Base-by-base conservation (phyloP, 768 basidiomycete species). In the Lentinula edodes region DNA sequence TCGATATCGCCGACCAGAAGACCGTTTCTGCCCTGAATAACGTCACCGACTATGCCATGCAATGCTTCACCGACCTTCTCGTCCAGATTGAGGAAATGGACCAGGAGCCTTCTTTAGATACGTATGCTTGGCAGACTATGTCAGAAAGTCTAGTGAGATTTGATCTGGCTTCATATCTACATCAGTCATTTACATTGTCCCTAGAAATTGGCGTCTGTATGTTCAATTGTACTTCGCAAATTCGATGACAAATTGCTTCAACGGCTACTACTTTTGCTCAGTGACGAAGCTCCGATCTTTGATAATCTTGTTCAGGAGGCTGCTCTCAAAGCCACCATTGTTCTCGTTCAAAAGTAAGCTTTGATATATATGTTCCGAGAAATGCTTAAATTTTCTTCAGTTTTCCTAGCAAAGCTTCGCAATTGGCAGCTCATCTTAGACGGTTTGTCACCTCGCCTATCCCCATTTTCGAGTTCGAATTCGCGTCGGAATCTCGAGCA, bases 91-190 rank as follows among this genome's bases (percentile, higher is more conserved):
- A 91, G 68, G 90, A 89, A 63, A 86, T 94, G 85, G 91, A 93
- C 15, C 76, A 78, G 3, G 89, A 91, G 62, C 92, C 90, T 12
- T 81, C 88, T 0, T 67, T 88, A 38, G 93, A 95, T 70, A 91
- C 89, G n/a, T 95, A 93, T 72, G 86, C 90, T 56, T 94, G 89
- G 88, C 93, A 95, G 69, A 94, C 93, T 0, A 88, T 95, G 87
- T 91, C 93, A 9, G 93, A 95, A 70, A 90, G 89, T 65, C 72
- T 95, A 80, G 93, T 92, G 66, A 52, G 84, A 73, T 54, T 28
- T 60, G 57, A 62, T 53, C 1, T 32, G 6, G 5, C 43, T 32
- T 38, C 39, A 32, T 16, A 50, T 52, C 38, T n/a, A 34, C 32
- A 52, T 36, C 34, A 28, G 28, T 3, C 28, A 28, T 55, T 36